Base-by-base conservation (phyloP, 306 rosid species). In the Pueraria montana region DNA sequence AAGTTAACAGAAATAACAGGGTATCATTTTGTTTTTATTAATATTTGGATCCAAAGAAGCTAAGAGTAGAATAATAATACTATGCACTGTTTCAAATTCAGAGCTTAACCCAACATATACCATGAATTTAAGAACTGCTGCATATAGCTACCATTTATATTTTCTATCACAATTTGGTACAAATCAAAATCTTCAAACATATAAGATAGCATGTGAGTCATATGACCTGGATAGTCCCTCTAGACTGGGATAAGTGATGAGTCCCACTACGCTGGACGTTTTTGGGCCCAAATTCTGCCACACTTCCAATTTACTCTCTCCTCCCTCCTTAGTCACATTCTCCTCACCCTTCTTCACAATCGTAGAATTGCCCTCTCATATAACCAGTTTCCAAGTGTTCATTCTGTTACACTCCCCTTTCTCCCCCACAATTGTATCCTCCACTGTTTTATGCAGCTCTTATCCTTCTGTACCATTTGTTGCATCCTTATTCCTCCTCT, bases 1-100 rank as follows among this genome's bases (percentile, higher is more conserved):
- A 92, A 42, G 81, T 71, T 73, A 66, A 77, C 16, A 87, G 71
- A 66, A 65, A 79, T 83, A 74, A 79, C 68, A 91, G 14, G 58
- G 36, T 34, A 70, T 66, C 83, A 77, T 42, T 46, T 70, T 52
- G 4, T 7, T 36, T 30, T 76, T 46, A 46, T 43, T 27, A 55
- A 52, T 61, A 55, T 27, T 34, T 50, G 24, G 72, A 76, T 74
- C 21, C 11, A 56, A 55, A 69, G 59, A 59, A 68, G 68, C 24
- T 11, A 74, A 67, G 23, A 14, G 55, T 24, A 62, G 56, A 70
- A 58, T 62, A 36, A 63, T 34, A 63, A 77, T 0, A 40, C 17
- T 6, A 69, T 43, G 67, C 66, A 72, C 21, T 26, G 12, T 64
- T 84, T 53, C 42, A 71, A 63, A 13, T 83, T 34, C 17, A 84